phyloP scores from a whole-genome alignment of 768 basidiomycete genomes.

The Auricularia sp. region DNA sequence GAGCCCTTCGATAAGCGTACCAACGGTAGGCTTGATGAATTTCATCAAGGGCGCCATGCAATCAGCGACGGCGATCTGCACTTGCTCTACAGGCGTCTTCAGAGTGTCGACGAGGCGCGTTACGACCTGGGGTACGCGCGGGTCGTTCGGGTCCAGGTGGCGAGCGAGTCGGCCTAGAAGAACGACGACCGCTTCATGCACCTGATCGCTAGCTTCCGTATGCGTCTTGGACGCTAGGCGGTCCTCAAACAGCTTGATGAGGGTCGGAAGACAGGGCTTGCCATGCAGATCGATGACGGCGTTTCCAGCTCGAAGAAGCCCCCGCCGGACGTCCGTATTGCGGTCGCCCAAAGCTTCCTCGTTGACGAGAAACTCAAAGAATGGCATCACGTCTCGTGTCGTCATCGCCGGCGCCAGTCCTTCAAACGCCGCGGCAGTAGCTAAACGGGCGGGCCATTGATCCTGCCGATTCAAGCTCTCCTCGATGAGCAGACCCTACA shows the following conservation, averaged over 20 bases:
- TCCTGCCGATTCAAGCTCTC: slow-evolving; percentile 78
- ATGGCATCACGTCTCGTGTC: slow-evolving; percentile 46
- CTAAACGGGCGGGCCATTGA: slow-evolving; percentile 78
- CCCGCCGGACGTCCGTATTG: slow-evolving; percentile 65
- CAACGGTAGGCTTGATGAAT: slow-evolving; percentile 50
- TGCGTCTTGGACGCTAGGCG: slow-evolving; percentile 42
- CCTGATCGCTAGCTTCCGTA: slow-evolving; percentile 71
- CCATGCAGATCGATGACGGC: slow-evolving; percentile 80
- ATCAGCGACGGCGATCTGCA: slow-evolving; percentile 93
- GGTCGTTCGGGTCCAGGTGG: slow-evolving; percentile 70
- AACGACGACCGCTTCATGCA: slow-evolving; percentile 92
- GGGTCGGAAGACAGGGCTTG: slow-evolving; percentile 50
- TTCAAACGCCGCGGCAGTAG: slow-evolving; percentile 59
- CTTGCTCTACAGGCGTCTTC: slow-evolving; percentile 90
- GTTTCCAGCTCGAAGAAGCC: slow-evolving; percentile 81
- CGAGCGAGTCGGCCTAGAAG: slow-evolving; percentile 87
- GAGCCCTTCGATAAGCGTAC: slow-evolving; percentile 62
- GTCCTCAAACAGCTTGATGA: slow-evolving; percentile 75
- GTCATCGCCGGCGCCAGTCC: slow-evolving; percentile 58
- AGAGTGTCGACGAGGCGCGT: slow-evolving; percentile 80
- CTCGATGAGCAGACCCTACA: slow-evolving; percentile 88
- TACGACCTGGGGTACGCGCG: slow-evolving; percentile 71
- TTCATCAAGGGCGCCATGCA: slow-evolving; percentile 83
- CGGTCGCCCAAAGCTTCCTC: slow-evolving; percentile 85
- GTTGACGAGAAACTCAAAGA: slow-evolving; percentile 82